phyloP scores from a whole-genome alignment of 345 rosid species.

The Eucalyptus polyanthemos region DNA sequence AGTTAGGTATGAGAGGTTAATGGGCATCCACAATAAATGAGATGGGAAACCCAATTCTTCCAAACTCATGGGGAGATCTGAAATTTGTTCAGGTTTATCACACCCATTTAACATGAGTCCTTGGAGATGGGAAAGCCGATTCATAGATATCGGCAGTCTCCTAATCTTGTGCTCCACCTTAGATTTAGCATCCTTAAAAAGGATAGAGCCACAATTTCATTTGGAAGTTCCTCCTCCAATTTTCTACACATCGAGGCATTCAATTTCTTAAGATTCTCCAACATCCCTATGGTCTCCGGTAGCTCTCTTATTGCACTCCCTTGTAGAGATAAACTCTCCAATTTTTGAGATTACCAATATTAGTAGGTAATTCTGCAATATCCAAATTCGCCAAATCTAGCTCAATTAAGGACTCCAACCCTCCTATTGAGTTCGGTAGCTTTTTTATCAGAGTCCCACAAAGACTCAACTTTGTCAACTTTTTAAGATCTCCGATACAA shows the following conservation, averaged over 20 bases:
- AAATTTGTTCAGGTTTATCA: no score
- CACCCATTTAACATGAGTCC: fast-evolving
- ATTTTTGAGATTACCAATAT: not conserved
- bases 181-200: fast-evolving
- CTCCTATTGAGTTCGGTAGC: not conserved
- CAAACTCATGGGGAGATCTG: no score
- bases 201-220: no score
- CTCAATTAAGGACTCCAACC: not conserved
- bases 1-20: no score
- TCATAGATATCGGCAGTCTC: no score
- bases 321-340: not conserved
- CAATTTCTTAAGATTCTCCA: not conserved
- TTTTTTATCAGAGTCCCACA: fast-evolving
- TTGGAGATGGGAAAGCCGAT: no score
- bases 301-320: not conserved
- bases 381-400: fast-evolving
- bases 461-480: not conserved
- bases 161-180: no score
- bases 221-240: not conserved
- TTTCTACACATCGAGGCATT: fast-evolving
- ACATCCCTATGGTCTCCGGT: not conserved
- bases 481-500: not conserved
- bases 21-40: fast-evolving
- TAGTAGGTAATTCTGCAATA: not conserved
- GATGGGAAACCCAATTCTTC: fast-evolving